Conservation (phyloP, 768 basidiomycete species). For the Amanita molliuscula region DNA sequence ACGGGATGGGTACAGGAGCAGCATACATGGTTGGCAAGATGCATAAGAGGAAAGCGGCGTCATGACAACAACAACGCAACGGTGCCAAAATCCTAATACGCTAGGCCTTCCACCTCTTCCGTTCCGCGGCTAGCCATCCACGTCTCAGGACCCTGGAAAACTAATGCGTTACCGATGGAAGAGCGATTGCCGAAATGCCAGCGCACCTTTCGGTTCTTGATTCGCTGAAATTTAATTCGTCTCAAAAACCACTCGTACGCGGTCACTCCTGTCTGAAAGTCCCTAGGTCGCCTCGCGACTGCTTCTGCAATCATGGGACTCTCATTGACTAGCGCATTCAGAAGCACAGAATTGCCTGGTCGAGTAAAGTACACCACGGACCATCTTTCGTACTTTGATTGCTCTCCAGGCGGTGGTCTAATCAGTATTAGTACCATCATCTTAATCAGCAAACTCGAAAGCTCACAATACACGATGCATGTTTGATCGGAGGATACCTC, state of each 20-base stretch:
- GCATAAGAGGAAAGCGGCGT: too few relatives aligned
- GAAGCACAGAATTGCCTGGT: conserved; percentile 34
- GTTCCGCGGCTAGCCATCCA: conserved; percentile 39
- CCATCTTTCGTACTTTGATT: conserved; percentile 38
- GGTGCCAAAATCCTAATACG: too few relatives aligned
- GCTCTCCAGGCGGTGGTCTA: conserved; percentile 40
- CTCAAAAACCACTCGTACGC: neutral
- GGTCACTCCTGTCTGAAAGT: neutral
- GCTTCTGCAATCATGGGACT: conserved; percentile 36
- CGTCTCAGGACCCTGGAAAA: conserved; percentile 24
- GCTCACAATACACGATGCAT: conserved; percentile 35
- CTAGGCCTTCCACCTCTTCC: conserved; percentile 13
- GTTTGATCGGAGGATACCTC: conserved; percentile 53
- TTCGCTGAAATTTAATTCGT: neutral
- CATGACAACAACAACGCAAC: too few relatives aligned
- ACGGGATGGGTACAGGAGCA: too few relatives aligned
- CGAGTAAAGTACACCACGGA: conserved; percentile 55
- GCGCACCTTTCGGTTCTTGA: neutral
- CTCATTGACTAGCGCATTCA: conserved; percentile 33
- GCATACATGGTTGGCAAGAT: too few relatives aligned
- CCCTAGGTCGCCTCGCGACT: conserved; percentile 12
- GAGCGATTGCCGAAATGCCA: neutral
- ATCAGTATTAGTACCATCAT: neutral
- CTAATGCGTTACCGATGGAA: neutral
- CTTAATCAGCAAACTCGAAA: neutral